Conservation (phyloP, 2,329 filamentous ascomycete genomes). For the Diaporthe capsici region DNA sequence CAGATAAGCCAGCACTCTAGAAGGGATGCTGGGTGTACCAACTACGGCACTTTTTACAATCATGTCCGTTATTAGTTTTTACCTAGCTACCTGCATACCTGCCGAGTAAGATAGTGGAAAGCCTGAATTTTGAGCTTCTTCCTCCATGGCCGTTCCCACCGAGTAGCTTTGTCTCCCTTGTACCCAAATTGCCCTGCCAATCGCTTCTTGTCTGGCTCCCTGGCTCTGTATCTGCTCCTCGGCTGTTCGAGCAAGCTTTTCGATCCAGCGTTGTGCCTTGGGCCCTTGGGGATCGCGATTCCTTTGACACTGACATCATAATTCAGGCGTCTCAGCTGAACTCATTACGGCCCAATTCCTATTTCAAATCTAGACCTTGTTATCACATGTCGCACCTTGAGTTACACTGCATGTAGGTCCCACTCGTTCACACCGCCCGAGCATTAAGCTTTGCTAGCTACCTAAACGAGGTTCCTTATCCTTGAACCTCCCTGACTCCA, state of each 20-base stretch:
- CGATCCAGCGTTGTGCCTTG: not conserved
- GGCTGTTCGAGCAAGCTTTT: not conserved
- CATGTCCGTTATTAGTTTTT: no score
- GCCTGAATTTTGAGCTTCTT: not conserved
- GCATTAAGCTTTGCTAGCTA: not conserved
- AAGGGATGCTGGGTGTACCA: not conserved
- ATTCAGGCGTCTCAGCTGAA: not conserved
- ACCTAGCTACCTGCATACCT: not conserved
- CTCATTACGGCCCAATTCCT: no score
- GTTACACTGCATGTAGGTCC: not conserved
- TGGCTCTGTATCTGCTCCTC: not conserved
- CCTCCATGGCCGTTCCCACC: not conserved
- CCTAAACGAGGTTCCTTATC: not conserved
- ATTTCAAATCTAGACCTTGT: not conserved
- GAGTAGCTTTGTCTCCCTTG: not conserved
- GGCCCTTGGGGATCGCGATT: not conserved
- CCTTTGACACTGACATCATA: not conserved
- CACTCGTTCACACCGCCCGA: constrained; percentile 18
- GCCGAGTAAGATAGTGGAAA: not conserved
- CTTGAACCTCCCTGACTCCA: not conserved
- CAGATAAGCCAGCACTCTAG: not conserved
- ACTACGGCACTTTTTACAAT: not conserved
- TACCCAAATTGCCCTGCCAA: no score
- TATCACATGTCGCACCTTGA: not conserved
- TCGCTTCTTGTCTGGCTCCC: not conserved